Conservation (phyloP, 1,284 basidiomycete genomes). For the Farysia itapuensis region DNA sequence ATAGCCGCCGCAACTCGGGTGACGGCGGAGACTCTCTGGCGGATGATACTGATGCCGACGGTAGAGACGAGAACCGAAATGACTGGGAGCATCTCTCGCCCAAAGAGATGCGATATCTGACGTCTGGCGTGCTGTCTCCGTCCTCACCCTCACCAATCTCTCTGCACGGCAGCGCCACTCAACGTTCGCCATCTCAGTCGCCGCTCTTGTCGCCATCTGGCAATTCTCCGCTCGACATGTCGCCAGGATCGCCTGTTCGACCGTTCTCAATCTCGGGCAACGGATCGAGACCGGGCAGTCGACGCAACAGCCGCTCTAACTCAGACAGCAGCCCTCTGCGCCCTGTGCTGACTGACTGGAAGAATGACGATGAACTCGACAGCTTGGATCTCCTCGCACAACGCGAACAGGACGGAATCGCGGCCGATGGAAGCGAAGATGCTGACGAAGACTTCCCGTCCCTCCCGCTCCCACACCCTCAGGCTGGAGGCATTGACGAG, state of each 20-base stretch:
- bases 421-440: conserved; percentile 12
- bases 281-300: conserved; percentile 12
- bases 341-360: conserved; percentile 52
- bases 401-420: conserved; percentile 14
- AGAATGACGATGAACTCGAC: conserved; percentile 39
- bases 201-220: conserved; percentile 17
- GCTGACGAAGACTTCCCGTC: conserved; percentile 23
- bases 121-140: conserved; percentile 22
- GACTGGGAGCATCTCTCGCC: conserved; percentile 57
- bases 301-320: conserved; percentile 28
- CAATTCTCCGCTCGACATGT: conserved; percentile 12
- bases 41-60: conserved; percentile 7
- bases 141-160: conserved; percentile 28
- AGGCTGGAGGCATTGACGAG: conserved; percentile 53
- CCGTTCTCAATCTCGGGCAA: conserved; percentile 14
- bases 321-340: conserved; percentile 35
- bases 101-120: conserved; percentile 52
- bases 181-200: neutral
- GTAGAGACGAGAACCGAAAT: conserved; percentile 42
- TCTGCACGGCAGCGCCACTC: conserved; percentile 11
- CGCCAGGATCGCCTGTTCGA: conserved; percentile 18
- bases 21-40: neutral
- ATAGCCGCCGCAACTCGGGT: conserved; percentile 7
- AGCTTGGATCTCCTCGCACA: conserved; percentile 16
- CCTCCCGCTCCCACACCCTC: conserved; percentile 34